phyloP scores from a whole-genome alignment of 2,329 filamentous ascomycete species.

The Monosporascus sp. region DNA sequence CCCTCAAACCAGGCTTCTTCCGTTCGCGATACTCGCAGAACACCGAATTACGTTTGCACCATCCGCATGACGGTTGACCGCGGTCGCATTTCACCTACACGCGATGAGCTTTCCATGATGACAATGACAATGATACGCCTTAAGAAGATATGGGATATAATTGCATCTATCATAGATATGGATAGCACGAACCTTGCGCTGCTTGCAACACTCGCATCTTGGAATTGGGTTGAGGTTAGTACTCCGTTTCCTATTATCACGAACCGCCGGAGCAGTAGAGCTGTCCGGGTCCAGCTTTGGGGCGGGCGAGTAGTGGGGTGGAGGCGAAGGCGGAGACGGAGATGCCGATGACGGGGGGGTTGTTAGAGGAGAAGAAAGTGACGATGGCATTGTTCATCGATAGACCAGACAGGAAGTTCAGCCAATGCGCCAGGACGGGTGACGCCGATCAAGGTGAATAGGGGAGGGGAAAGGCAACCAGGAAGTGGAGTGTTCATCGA shows the following conservation, averaged over 20 bases:
- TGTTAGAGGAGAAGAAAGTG: neutral
- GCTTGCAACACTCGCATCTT: slow-evolving; percentile 74
- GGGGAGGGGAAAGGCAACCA: no score
- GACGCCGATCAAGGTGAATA: no score
- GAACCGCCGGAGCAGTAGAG: neutral
- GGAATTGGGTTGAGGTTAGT: slow-evolving; percentile 31
- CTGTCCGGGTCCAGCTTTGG: neutral
- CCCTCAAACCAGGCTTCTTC: slow-evolving; percentile 61
- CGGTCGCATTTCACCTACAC: slow-evolving; percentile 67
- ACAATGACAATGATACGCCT: neutral
- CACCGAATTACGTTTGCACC: slow-evolving; percentile 60
- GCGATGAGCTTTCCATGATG: neutral
- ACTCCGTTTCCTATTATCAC: slow-evolving; percentile 11
- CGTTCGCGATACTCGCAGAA: slow-evolving; percentile 64
- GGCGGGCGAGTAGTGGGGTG: neutral
- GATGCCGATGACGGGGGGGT: slow-evolving; percentile 10
- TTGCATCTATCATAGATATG: neutral
- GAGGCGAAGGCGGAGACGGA: neutral
- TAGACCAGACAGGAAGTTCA: neutral
- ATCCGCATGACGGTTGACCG: slow-evolving; percentile 65
- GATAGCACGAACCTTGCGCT: slow-evolving; percentile 59
- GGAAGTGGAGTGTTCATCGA: no score
- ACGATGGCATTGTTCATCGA: neutral
- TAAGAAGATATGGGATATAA: neutral
- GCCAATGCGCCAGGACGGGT: no score